These are phyloP conservation scores for Papiliotrema laurentii DNA, from an alignment of 1,284 basidiomycete genomes.

Conservation along the genomic window DNA sequence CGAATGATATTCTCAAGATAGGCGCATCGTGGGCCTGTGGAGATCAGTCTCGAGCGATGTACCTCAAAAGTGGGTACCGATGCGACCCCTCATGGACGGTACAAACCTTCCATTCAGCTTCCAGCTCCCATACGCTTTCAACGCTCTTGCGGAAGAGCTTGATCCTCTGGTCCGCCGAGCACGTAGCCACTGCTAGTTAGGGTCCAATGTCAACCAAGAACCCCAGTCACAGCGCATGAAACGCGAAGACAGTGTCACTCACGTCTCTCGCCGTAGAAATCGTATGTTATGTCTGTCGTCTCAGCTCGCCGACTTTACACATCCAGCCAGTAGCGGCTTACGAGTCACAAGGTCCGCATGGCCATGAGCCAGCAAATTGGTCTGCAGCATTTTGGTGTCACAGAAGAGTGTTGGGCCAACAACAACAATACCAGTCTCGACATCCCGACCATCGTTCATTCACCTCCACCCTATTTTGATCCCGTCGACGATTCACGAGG, in stretches of 20 bases:
- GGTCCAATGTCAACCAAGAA: too few relatives aligned
- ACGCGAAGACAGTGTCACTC: conserved; percentile 14
- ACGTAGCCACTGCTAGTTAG: conserved; percentile 36
- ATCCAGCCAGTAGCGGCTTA: conserved; percentile 13
- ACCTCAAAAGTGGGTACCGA: neutral
- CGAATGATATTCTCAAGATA: conserved; percentile 75
- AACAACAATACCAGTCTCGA: neutral
- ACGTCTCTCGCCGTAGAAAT: conserved; percentile 76
- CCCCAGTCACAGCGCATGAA: neutral
- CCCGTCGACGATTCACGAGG: neutral
- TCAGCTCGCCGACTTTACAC: conserved; percentile 7
- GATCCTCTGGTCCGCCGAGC: conserved; percentile 57
- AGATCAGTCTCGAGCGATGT: neutral
- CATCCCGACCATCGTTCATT: neutral
- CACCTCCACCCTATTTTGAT: neutral
- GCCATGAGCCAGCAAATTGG: conserved; percentile 42
- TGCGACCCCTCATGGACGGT: neutral
- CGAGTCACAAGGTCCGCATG: conserved; percentile 49
- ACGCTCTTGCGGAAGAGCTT: conserved; percentile 72
- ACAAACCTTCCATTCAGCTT: conserved; percentile 82
- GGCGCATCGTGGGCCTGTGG: conserved; percentile 81
- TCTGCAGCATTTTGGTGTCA: conserved; percentile 41
- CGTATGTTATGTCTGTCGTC: conserved; percentile 68
- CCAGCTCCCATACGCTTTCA: conserved; percentile 64
- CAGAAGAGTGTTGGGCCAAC: neutral